Percentiles rank a stretch among this genome's conserved stretches.
These are phyloP conservation scores for Ziziphus jujuba DNA, from an alignment of 306 rosid genomes.

Conservation along the genomic window DNA sequence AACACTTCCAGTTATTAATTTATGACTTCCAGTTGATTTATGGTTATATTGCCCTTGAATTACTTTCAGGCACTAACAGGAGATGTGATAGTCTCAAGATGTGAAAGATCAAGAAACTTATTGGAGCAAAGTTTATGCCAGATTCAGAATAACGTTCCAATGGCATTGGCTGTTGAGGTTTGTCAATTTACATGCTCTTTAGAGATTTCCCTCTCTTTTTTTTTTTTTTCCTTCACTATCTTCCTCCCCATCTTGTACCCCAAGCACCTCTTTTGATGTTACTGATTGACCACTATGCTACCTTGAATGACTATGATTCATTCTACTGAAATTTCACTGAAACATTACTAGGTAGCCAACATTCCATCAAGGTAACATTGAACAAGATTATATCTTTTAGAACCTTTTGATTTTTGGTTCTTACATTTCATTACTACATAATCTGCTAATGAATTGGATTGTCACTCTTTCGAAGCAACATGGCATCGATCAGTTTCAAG, in stretches of 20 bases:
- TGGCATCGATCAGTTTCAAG: constrained; percentile 12
- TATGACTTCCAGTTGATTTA: neutral
- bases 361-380: constrained; percentile 7
- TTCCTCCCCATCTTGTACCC: neutral
- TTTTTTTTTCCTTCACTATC: neutral
- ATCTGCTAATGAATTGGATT: neutral
- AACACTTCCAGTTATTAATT: neutral
- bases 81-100: constrained; percentile 54
- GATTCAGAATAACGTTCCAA: constrained; percentile 65
- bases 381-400: constrained; percentile 10
- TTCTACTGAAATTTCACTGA: neutral
- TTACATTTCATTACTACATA: neutral
- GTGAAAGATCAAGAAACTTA: constrained; percentile 41
- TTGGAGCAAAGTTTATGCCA: constrained; percentile 60
- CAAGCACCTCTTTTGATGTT: neutral
- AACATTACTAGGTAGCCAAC: neutral
- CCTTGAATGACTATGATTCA: neutral
- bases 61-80: constrained; percentile 69
- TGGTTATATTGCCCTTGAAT: constrained; percentile 12
- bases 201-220: constrained; percentile 12
- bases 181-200: constrained; percentile 28
- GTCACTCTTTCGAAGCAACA: constrained; percentile 3
- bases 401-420: constrained; percentile 8
- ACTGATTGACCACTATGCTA: neutral
- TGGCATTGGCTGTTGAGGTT: constrained; percentile 69